Evolutionary conservation across 2,329 filamentous ascomycete genomes (phyloP).

Genomic region (Tricladium varicosporioides): DNA sequence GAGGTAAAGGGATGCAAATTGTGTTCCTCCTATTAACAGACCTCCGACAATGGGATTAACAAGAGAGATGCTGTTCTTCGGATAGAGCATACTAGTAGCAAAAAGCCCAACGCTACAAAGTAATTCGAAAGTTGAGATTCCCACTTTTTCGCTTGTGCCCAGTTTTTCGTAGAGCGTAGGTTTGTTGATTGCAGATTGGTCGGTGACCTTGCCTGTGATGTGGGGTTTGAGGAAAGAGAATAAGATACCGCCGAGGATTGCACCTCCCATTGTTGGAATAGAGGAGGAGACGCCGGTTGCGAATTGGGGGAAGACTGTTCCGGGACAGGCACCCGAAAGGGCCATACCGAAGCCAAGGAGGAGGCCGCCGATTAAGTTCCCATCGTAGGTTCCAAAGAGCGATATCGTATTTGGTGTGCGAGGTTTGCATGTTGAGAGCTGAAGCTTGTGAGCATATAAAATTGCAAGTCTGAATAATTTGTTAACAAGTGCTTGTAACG

Average conservation of each 20-base stretch:
- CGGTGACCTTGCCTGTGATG: background rate
- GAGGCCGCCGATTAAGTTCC: slow-evolving; percentile 61
- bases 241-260: slow-evolving; percentile 52
- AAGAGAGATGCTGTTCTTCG: slow-evolving; percentile 6
- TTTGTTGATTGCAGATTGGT: slow-evolving; percentile 4
- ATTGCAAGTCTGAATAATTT: slow-evolving; percentile 42
- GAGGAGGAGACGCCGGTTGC: slow-evolving; percentile 52
- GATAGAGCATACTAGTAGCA: slow-evolving; percentile 5
- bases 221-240: slow-evolving; percentile 32
- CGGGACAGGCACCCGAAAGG: slow-evolving; percentile 62
- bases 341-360: slow-evolving; percentile 64
- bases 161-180: slow-evolving; percentile 25
- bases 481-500: background rate
- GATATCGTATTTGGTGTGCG: slow-evolving; percentile 45
- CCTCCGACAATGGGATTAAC: slow-evolving; percentile 45
- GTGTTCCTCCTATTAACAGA: slow-evolving; percentile 55
- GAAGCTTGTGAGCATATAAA: slow-evolving; percentile 42
- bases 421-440: slow-evolving; percentile 39
- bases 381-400: slow-evolving; percentile 54
- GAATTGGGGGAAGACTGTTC: slow-evolving; percentile 61
- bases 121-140: slow-evolving; percentile 19
- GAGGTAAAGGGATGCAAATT: slow-evolving; percentile 53
- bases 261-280: slow-evolving; percentile 52
- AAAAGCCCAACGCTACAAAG: slow-evolving; percentile 19
- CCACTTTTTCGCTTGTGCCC: slow-evolving; percentile 4